Base-by-base conservation (phyloP, 2,329 filamentous ascomycete genomes). In the Paracorniculantispora psalliotae region DNA sequence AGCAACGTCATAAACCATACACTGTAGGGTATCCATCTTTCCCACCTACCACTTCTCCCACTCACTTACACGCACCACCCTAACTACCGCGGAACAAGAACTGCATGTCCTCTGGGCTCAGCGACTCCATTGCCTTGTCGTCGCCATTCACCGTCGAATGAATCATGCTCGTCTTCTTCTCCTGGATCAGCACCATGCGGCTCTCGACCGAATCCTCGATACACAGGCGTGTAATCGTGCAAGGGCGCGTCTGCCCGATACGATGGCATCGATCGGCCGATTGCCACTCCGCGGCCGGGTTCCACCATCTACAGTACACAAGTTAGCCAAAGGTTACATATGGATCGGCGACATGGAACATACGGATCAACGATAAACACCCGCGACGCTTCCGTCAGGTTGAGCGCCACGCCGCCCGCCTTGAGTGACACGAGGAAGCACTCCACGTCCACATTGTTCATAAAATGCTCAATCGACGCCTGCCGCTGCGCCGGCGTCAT, bases 281-380 rank as follows among this genome's bases (percentile, higher is more conserved):
- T 75, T 99, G 94, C 94, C 94, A 99, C 76, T 99, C 94, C 0
- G 93, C 93, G n/a, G 92, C 92, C n/a, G 94, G 94, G 66, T 97
- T 97, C 94, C 94, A 99, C 94, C 94, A 97, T 66, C 89, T 92
- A 65, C 23, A 3, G 7, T 3, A n/a, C 26, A 41, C n/a, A n/a
- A 37, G 17, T 44, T 23, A 48, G 12, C 6, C 26, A 28, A 19
- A 26, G 3, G 8, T 3, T n/a, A n/a, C n/a, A n/a, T n/a, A n/a
- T n/a, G n/a, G 12, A 50, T 46, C 21, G n/a, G n/a, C n/a, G n/a
- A n/a, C n/a, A n/a, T n/a, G n/a, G n/a, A 46, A 88, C 89, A 83
- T 84, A 92, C 80, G 94, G 94, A 68, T 99, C 94, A 60, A 97
- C 87, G 62, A 97, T 97, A 73, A 96, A 97, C 10, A 99, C 94